phyloP scores from a whole-genome alignment of 2,329 filamentous ascomycete genomes.

The Zasmidium citrigriseum region DNA sequence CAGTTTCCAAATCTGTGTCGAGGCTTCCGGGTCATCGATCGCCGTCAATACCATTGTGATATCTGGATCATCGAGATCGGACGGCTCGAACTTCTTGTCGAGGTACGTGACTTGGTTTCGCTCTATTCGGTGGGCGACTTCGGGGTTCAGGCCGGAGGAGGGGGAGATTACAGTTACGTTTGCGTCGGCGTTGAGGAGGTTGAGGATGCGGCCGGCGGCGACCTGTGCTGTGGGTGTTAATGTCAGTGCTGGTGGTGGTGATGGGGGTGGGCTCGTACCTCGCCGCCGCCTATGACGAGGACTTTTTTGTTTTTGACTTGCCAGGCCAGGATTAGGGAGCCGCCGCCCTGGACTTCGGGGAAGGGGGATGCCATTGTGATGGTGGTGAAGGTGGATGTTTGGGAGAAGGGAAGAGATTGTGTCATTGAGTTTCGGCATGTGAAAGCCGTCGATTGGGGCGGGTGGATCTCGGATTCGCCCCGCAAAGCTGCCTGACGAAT shows the following conservation, averaged over 20 bases:
- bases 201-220: conserved; percentile 88
- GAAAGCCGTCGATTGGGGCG: too few relatives aligned
- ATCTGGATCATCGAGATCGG: conserved; percentile 72
- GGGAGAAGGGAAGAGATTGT: not conserved
- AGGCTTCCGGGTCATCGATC: conserved; percentile 91
- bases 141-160: conserved; percentile 73
- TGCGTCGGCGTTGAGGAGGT: conserved; percentile 93
- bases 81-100: conserved; percentile 79
- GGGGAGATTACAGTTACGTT: conserved; percentile 85
- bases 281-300: conserved; percentile 91
- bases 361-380: conserved; percentile 46
- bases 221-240: conserved; percentile 60
- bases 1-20: conserved; percentile 85
- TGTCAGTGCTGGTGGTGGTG: conserved; percentile 20
- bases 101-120: conserved; percentile 75
- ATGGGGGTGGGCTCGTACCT: conserved; percentile 59
- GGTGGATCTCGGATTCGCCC: not conserved
- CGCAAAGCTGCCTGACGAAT: not conserved
- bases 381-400: not conserved
- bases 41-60: conserved; percentile 88
- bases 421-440: not conserved
- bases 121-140: conserved; percentile 80
- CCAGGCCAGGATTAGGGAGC: conserved; percentile 93
- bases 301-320: conserved; percentile 87
- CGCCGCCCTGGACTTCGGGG: conserved; percentile 82